A percentile compares a stretch with the other conserved stretches of the same genome.
Evolutionary conservation across 495 filamentous ascomycete genomes (phyloP).

Genomic region (Letharia lupina): DNA sequence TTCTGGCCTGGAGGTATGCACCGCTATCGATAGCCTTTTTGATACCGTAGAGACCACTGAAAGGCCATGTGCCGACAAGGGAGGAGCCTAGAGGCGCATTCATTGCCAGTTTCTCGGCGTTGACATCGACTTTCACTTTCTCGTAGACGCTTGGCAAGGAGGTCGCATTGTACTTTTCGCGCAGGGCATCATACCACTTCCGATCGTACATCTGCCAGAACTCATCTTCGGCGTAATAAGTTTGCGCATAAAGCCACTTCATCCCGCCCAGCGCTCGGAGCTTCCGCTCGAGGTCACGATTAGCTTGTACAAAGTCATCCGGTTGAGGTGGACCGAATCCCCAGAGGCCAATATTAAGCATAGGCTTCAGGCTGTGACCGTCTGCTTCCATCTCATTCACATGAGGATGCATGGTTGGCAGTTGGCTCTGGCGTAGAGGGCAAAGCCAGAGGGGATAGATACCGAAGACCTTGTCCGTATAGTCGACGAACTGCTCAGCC

Average conservation of each 20-base stretch:
- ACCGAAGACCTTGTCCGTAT: constrained; percentile 34
- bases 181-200: constrained; percentile 39
- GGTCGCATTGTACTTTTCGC: constrained; percentile 42
- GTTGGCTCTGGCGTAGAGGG: constrained; percentile 34
- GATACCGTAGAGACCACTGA: constrained; percentile 49
- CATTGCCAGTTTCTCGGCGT: constrained; percentile 24
- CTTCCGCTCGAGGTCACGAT: constrained; percentile 56
- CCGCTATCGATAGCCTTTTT: constrained; percentile 46
- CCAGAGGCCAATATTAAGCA: constrained; percentile 53
- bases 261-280: constrained; percentile 57
- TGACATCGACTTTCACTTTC: constrained; percentile 38
- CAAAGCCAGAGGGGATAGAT: constrained; percentile 56
- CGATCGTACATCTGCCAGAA: constrained; percentile 49
- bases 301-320: constrained; percentile 43
- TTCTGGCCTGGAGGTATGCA: constrained; percentile 46
- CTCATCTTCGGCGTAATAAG: constrained; percentile 46
- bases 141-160: constrained; percentile 45
- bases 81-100: constrained; percentile 20
- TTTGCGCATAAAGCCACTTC: constrained; percentile 52
- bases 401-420: constrained; percentile 34
- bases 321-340: constrained; percentile 33
- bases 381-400: constrained; percentile 16
- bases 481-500: constrained; percentile 42
- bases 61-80: constrained; percentile 31
- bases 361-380: constrained; percentile 24